These are phyloP conservation scores for Ploettnerulaceae sp. DNA, from an alignment of 2,329 filamentous ascomycete genomes.

Conservation along the genomic window DNA sequence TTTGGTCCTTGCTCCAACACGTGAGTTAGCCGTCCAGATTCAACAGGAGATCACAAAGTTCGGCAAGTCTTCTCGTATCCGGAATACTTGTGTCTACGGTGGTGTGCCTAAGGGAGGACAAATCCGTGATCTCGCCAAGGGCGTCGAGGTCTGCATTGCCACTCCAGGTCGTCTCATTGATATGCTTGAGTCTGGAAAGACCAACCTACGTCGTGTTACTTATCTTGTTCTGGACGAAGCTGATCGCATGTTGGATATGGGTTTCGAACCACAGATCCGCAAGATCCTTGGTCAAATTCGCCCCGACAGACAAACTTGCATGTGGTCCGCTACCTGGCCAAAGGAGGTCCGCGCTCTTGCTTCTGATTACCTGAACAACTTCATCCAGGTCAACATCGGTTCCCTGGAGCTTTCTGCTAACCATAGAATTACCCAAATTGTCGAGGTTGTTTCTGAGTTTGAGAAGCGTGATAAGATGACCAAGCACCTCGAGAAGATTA, in stretches of 20 bases:
- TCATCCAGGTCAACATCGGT: conserved; percentile 98
- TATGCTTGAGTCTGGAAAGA: conserved; percentile 97
- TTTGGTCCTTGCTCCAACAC: conserved; percentile 89
- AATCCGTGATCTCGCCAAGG: conserved; percentile 88
- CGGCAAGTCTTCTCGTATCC: conserved; percentile 93
- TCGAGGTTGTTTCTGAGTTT: conserved; percentile 91
- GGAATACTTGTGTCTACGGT: conserved; percentile 98
- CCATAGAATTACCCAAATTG: conserved; percentile 95
- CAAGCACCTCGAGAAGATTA: conserved; percentile 95
- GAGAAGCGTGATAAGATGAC: conserved; percentile 98
- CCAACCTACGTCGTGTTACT: conserved; percentile 94
- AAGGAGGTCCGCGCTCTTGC: conserved; percentile 95
- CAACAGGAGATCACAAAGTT: conserved; percentile 99
- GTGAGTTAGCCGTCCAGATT: conserved; percentile 97
- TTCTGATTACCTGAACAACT: conserved; percentile 85
- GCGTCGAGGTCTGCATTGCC: conserved; percentile 97
- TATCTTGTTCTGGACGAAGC: conserved; percentile 98
- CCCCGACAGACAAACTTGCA: conserved; percentile 96
- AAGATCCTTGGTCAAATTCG: conserved; percentile 98
- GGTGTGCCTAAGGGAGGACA: conserved; percentile 97
- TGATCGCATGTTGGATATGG: conserved; percentile 99
- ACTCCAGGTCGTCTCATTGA: conserved; percentile 97
- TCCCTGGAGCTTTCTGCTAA: conserved; percentile 95
- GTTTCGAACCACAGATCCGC: conserved; percentile 98
- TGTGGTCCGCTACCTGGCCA: conserved; percentile 99